A percentile compares a stretch with the other conserved stretches of the same genome.
Evolutionary conservation across 306 rosid species (phyloP).

Genomic region (Mimosa bimucronata): DNA sequence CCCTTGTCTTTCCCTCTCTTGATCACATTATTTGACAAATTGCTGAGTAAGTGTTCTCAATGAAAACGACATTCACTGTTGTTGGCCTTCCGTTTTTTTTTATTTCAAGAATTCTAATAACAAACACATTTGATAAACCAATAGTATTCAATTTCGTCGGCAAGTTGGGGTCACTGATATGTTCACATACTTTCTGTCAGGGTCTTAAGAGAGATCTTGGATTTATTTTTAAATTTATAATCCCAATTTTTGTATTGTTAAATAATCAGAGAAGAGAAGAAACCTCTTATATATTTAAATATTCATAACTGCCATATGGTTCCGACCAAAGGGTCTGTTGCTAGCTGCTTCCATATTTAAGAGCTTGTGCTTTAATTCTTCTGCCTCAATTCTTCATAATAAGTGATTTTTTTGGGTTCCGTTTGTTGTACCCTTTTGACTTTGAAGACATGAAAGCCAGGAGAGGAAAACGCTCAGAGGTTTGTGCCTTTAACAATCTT

Average conservation of each 20-base stretch:
- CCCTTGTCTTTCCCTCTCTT: neutral
- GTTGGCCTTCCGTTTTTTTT: slow-evolving; percentile 29
- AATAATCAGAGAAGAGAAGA: slow-evolving; percentile 25
- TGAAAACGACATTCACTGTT: slow-evolving; percentile 50
- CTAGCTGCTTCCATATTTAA: slow-evolving; percentile 54
- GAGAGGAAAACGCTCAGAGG: slow-evolving; percentile 83
- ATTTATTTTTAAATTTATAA: slow-evolving; percentile 33
- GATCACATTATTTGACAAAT: slow-evolving; percentile 23
- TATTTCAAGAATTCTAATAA: slow-evolving; percentile 35
- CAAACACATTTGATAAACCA: slow-evolving; percentile 45
- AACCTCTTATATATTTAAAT: slow-evolving; percentile 27
- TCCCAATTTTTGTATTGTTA: slow-evolving; percentile 32
- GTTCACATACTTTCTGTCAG: slow-evolving; percentile 58
- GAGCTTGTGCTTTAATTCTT: slow-evolving; percentile 42
- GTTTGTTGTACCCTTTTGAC: slow-evolving; percentile 37
- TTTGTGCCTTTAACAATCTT: slow-evolving; percentile 38
- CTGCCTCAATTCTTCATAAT: slow-evolving; percentile 27
- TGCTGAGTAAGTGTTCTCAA: slow-evolving; percentile 24
- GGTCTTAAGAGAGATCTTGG: slow-evolving; percentile 45
- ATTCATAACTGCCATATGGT: slow-evolving; percentile 28
- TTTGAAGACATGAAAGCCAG: slow-evolving; percentile 61
- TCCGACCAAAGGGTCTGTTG: slow-evolving; percentile 35
- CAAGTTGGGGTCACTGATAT: slow-evolving; percentile 68
- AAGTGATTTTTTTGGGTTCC: slow-evolving; percentile 35
- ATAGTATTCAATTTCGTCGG: slow-evolving; percentile 44